Conservation (phyloP, 345 rosid species). For the Melaleuca alternifolia region DNA sequence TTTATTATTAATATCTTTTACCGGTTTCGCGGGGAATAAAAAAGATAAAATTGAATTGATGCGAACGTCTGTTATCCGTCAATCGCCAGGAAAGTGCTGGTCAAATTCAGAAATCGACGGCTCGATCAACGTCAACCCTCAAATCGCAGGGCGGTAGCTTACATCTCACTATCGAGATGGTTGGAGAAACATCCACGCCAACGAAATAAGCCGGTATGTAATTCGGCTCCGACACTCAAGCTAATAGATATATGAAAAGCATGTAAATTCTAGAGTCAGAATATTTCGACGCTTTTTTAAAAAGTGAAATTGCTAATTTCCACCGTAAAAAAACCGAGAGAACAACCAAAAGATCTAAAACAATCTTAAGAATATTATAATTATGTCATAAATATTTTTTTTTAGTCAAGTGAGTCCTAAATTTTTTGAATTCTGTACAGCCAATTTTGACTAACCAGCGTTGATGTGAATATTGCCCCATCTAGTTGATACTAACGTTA, state of each 20-base stretch:
- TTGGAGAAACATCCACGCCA: neutral
- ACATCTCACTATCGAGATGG: neutral
- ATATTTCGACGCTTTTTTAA: neutral
- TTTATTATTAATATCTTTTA: neutral
- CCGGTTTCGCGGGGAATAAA: neutral
- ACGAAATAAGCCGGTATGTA: neutral
- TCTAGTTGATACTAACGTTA: too few species aligned
- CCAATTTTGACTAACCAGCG: too few species aligned
- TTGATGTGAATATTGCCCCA: too few species aligned
- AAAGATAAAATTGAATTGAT: too few species aligned
- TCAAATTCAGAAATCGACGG: neutral
- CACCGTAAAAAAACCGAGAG: too few species aligned
- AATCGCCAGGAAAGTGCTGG: neutral
- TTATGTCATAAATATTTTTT: too few species aligned
- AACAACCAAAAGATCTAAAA: too few species aligned
- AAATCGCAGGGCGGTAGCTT: neutral
- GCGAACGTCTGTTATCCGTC: neutral
- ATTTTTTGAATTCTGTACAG: too few species aligned
- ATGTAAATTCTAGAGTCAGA: rapidly evolving
- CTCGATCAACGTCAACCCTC: neutral
- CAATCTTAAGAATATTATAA: too few species aligned
- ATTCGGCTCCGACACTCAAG: rapidly evolving
- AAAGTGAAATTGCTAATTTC: neutral
- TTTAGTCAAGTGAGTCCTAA: too few species aligned
- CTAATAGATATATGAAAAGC: rapidly evolving